A percentile compares a stretch with the other conserved stretches of the same genome.
phyloP scores from a whole-genome alignment of 2,329 filamentous ascomycete genomes.

The Penicillium frequentans region DNA sequence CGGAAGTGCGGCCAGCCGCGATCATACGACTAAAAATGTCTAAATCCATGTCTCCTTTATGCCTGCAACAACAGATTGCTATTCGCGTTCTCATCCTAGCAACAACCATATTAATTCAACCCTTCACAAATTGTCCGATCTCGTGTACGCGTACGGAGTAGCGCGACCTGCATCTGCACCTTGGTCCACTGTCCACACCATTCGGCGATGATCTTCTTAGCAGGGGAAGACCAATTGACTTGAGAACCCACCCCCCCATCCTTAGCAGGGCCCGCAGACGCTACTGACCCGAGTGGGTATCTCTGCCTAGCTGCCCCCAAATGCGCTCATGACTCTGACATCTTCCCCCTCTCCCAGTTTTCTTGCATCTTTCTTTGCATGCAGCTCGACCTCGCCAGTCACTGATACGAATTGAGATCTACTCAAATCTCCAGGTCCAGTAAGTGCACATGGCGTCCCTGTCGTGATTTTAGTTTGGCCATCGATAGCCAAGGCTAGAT shows the following conservation, averaged over 20 bases:
- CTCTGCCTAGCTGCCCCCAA: conserved; percentile 6
- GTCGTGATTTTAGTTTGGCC: background rate
- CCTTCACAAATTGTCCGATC: background rate
- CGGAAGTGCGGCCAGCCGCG: conserved; percentile 11
- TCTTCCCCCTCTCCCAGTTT: conserved; percentile 7
- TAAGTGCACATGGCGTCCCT: background rate
- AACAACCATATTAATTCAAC: background rate
- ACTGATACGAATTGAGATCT: background rate
- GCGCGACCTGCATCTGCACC: background rate
- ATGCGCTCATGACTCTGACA: conserved; percentile 5
- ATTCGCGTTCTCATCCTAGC: background rate
- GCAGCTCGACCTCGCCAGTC: background rate
- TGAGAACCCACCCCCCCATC: conserved; percentile 7
- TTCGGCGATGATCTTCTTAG: conserved; percentile 7
- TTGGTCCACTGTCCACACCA: conserved; percentile 1
- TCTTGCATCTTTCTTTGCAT: background rate
- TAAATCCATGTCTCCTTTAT: conserved; percentile 2
- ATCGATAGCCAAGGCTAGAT: background rate
- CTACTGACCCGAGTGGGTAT: conserved; percentile 9
- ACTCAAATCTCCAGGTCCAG: background rate
- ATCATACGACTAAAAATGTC: conserved; percentile 9
- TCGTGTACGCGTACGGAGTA: background rate
- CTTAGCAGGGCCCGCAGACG: conserved; percentile 5
- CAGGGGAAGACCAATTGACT: conserved; percentile 6
- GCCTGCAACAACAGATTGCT: background rate